Base-by-base conservation (phyloP, 805 yeast species). In the Barnettozyma californica region DNA sequence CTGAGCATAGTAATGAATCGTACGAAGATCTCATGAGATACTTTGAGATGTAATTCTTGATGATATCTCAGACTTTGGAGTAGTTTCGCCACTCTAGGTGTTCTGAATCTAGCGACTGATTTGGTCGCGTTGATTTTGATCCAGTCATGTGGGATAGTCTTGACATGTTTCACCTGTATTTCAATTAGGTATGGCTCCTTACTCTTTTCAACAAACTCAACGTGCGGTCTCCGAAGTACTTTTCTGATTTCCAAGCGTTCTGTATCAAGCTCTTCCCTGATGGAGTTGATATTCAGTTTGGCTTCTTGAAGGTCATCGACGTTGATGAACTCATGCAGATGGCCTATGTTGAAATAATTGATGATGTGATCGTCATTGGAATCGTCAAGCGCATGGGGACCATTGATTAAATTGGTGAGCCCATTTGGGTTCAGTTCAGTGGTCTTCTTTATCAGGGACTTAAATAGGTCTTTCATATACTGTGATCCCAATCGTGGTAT, bases 171-270 rank as follows among this genome's bases (percentile, higher is more conserved):
- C 52, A 82, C 81, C 40, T 88, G 69, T 0, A 92, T 82, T 58
- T 91, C 97, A 20, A 94, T 74, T 43, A 91, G 68, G 59, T 83
- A 86, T 2, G 88, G 84, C 19, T 84, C 86, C 45, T 80, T 83
- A 44, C 77, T 73, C 47, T 77, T 80, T 13, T 81, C 74, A 25
- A 72, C 69, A 57, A 71, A 89, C 19, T 74, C 68, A 46, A 85
- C 60, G 36, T 76, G 69, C 0, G 91, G 86, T 26, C 87, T 69
- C 26, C 74, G 75, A 26, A 87, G 63, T 0, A 72, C 43, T 1
- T 50, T 59, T 43, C 78, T 68, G 3, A 86, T 70, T 0, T 57
- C 54, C 2, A 55, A 51, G n/a, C 91, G 66, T 53, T 86, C 91
- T 0, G 64, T 67, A 0, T 75, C 64, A 3, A 94, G 64, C 14